Evolutionary conservation across 495 filamentous ascomycete species (phyloP).

Genomic region (Penicillium argentinense): DNA sequence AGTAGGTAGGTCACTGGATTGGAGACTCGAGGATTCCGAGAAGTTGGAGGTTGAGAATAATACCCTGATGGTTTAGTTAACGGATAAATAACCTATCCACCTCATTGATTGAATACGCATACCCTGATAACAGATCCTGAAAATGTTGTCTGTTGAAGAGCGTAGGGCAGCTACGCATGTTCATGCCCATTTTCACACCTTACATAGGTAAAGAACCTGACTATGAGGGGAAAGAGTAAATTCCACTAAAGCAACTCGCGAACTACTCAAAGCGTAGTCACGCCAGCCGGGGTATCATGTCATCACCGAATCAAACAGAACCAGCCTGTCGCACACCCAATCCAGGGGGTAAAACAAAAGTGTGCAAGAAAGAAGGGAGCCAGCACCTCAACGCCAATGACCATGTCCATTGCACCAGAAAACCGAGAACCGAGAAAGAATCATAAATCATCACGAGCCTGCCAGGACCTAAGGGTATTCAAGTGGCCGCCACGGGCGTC

Average conservation of each 20-base stretch:
- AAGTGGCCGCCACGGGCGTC: conserved; percentile 16
- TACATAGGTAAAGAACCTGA: no score
- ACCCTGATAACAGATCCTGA: no score
- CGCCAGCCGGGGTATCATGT: conserved; percentile 30
- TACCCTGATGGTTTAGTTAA: no score
- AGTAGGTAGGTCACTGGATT: no score
- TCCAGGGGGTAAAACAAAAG: conserved; percentile 4
- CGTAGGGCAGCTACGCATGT: no score
- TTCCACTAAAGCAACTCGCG: not conserved
- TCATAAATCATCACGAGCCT: conserved; percentile 5
- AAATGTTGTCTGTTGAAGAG: no score
- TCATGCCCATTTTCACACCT: no score
- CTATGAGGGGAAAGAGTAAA: no score
- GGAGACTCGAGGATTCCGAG: no score
- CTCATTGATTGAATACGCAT: no score
- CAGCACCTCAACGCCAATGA: conserved; percentile 1
- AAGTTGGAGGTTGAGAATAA: no score
- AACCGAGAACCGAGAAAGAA: not conserved
- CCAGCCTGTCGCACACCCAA: conserved; percentile 16
- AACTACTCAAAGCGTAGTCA: not conserved
- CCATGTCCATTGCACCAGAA: conserved; percentile 10
- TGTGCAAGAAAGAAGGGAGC: conserved; percentile 1
- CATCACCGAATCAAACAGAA: conserved; percentile 23
- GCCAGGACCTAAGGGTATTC: not conserved
- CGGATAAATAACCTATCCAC: no score